Evolutionary conservation across 2,329 filamentous ascomycete species (phyloP), one percentile per base, ranked within the genome.

Genomic region (Colletotrichum limetticola): DNA sequence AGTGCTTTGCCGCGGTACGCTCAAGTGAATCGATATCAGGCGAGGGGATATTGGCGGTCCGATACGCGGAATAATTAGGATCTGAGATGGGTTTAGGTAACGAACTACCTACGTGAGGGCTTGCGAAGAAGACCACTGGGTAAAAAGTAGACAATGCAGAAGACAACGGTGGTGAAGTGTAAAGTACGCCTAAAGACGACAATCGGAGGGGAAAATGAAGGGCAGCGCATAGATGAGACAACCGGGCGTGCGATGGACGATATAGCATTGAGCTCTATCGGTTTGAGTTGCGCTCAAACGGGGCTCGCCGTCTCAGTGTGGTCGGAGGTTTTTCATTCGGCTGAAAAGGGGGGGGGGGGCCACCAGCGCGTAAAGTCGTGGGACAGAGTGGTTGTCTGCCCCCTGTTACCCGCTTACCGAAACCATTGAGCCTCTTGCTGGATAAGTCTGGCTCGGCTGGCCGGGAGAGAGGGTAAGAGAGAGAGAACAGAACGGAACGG

Each of bases 281-380:
- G 66, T 73, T 73, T 73, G 66, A 71, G 71, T 73, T 73, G 66
- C 35, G 67, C 71, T 73, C 71, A 73, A 73, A 73, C 66, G 66
- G 67, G 60, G 71, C 19, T 73, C 49, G 56, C 56, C 66, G 71
- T 73, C 71, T 73, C 71, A 73, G 66, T 66, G 60, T 70, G 57
- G 68, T 72, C 70, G 60, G 71, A 73, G 60, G 71, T 73, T 70
- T 73, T 66, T 62, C 61, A n/a, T 49, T 35, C 22, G 30, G 46
- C 60, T 52, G n/a, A 22, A 52, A 4, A 1, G 53, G 24, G 14
- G 53, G 60, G 12, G 42, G 12, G 11, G 19, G 35, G 35, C 4
- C 4, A 4, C 4, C 5, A 19, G 37, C 37, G 37, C 37, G 37
- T 42, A 19, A 42, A 8, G 5, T 7, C 37, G 4, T 7, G 3